A percentile compares a stretch with the other conserved stretches of the same genome.
Conservation (phyloP, 202 grass and related monocot species). For the Miscanthus sacchariflorus region DNA sequence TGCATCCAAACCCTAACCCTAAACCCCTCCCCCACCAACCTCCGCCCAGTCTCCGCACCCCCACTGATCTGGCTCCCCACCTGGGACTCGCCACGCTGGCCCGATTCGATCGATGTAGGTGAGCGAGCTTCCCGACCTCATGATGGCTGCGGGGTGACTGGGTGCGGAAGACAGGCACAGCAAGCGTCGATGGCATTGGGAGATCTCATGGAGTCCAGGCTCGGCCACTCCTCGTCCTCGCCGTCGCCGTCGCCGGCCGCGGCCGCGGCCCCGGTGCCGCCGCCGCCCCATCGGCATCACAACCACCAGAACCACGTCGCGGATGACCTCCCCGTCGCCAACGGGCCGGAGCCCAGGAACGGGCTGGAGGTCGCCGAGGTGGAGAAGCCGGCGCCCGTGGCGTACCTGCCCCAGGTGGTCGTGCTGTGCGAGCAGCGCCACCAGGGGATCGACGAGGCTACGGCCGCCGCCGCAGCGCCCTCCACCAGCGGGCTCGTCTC, state of each 20-base stretch:
- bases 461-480: slow-evolving; percentile 51
- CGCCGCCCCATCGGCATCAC: neutral
- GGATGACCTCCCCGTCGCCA: slow-evolving; percentile 42
- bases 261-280: slow-evolving; percentile 1
- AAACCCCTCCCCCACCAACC: slow-evolving; percentile 45
- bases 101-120: slow-evolving; percentile 48
- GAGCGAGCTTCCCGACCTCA: slow-evolving; percentile 1
- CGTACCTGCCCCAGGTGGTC: slow-evolving; percentile 65
- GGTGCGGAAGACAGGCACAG: neutral
- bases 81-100: slow-evolving; percentile 4
- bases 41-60: neutral
- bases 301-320: slow-evolving; percentile 31
- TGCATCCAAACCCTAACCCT: slow-evolving; percentile 58
- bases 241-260: slow-evolving; percentile 40
- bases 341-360: slow-evolving; percentile 36
- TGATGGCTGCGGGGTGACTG: slow-evolving; percentile 39
- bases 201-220: slow-evolving; percentile 95
- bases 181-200: slow-evolving; percentile 85
- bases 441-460: slow-evolving; percentile 69
- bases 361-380: slow-evolving; percentile 32
- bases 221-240: slow-evolving; percentile 56
- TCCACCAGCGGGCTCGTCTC: slow-evolving; percentile 81
- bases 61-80: neutral
- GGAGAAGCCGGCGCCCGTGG: slow-evolving; percentile 23
- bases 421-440: slow-evolving; percentile 86